A percentile compares a stretch with the other conserved stretches of the same genome.
Conservation (phyloP, 805 yeast species). For the Wickerhamiella sergipiensis region DNA sequence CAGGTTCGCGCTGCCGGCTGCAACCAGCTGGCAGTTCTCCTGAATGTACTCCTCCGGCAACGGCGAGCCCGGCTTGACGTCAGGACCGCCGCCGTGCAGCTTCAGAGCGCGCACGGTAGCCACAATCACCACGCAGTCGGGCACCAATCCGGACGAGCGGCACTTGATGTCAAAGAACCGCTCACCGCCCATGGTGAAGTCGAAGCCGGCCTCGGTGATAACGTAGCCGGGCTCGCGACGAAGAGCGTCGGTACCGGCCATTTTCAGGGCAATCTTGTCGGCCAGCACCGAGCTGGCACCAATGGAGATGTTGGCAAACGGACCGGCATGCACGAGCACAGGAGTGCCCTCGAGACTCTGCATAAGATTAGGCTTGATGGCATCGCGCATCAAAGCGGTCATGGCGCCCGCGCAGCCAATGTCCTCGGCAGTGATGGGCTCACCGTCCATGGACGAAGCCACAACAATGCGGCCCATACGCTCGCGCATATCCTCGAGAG, state of each 20-base stretch:
- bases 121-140: slow-evolving; percentile 84
- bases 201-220: slow-evolving; percentile 96
- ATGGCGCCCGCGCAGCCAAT: slow-evolving; percentile 92
- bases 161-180: slow-evolving; percentile 92
- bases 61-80: slow-evolving; percentile 84
- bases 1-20: slow-evolving; percentile 73
- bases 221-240: slow-evolving; percentile 53
- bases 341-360: slow-evolving; percentile 97
- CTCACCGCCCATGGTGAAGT: slow-evolving; percentile 98
- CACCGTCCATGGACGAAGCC: slow-evolving; percentile 62
- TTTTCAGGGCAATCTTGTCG: slow-evolving; percentile 80
- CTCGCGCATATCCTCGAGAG: slow-evolving; percentile 69
- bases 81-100: slow-evolving; percentile 95
- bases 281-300: slow-evolving; percentile 95
- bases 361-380: slow-evolving; percentile 92
- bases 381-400: slow-evolving; percentile 87
- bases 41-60: slow-evolving; percentile 69
- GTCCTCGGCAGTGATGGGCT: slow-evolving; percentile 86
- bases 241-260: slow-evolving; percentile 55
- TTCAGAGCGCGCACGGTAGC: slow-evolving; percentile 94
- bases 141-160: slow-evolving; percentile 79
- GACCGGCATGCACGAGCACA: slow-evolving; percentile 97
- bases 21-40: slow-evolving; percentile 70
- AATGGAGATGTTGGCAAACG: slow-evolving; percentile 92
- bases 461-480: slow-evolving; percentile 83